Evolutionary conservation across 202 grass and related monocot genomes (phyloP).

Genomic region (Zizania palustris): DNA sequence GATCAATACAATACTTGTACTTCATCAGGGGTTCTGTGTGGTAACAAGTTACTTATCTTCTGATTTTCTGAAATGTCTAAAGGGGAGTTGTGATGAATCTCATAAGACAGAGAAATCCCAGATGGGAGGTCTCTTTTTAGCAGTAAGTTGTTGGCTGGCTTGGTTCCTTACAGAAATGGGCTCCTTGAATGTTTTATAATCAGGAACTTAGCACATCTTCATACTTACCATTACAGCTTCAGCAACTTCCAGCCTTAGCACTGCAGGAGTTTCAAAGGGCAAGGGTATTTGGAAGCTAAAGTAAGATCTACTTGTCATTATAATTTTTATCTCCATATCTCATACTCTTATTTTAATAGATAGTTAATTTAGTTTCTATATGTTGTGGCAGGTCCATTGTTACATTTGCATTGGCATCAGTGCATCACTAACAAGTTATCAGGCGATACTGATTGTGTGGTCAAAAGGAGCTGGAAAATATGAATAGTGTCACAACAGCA

Average conservation of each 20-base stretch:
- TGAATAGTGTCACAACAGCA: constrained; percentile 94
- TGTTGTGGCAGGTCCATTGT: constrained; percentile 60
- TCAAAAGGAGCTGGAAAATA: constrained; percentile 85
- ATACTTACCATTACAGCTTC: constrained; percentile 30
- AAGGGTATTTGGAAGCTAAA: constrained; percentile 89
- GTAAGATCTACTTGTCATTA: constrained; percentile 42
- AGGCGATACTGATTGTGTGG: constrained; percentile 93
- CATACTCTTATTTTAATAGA: neutral
- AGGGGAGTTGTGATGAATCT: constrained; percentile 53
- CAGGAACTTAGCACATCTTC: neutral
- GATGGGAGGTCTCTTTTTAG: constrained; percentile 46
- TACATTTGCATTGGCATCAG: constrained; percentile 71
- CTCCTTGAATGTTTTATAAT: neutral
- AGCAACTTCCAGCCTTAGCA: constrained; percentile 32
- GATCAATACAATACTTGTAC: neutral
- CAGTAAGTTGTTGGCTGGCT: constrained; percentile 33
- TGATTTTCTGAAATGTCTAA: constrained; percentile 7
- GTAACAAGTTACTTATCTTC: constrained; percentile 27
- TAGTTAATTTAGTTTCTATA: neutral
- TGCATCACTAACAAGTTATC: no score
- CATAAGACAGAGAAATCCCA: constrained; percentile 59
- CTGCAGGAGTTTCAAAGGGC: constrained; percentile 45
- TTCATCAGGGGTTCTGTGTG: constrained; percentile 5
- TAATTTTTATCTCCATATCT: constrained; percentile 4
- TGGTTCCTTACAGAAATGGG: constrained; percentile 16